Base-by-base conservation (phyloP, 2,329 filamentous ascomycete species). In the Thermomyces lanuginosus region DNA sequence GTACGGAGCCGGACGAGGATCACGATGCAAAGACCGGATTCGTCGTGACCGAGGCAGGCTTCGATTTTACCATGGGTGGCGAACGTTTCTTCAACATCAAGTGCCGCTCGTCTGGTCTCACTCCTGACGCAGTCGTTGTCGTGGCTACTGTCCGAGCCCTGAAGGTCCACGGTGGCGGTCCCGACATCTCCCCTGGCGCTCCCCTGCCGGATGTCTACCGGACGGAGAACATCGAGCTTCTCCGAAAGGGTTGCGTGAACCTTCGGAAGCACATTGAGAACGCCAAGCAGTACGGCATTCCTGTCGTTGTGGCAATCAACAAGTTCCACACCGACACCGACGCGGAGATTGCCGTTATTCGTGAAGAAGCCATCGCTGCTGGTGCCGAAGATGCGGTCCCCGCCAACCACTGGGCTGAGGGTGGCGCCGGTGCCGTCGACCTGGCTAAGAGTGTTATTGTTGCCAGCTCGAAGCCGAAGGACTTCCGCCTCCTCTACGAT, bases 21-120 rank as follows among this genome's bases (percentile, higher is more conserved):
- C 70, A 84, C 45, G 63, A 72, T 26, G 63, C 74, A 41, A 86
- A 89, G 64, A 71, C 79, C 16, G 89, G 89, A 6, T 95, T 89
- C 44, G 86, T 93, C 12, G 75, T 98, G 19, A 98, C 89, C 2
- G 89, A 98, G 56, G 86, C 89, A 28, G 89, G 89, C 6, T 98
- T 98, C 54, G 89, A 98, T 57, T 98, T 98, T 60, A 95, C 89
- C 44, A 98, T 98, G 89, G 89, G 89, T 38, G 89, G 89, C 36
- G 89, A 98, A 66, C 78, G 89, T 27, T 98, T 98, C 68, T 95
- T 98, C 72, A 95, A 98, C 64, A 95, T 98, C 66, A 98, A 98
- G 67, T 95, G 89, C 61, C 78, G 89, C 34, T 79, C 83, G 6
- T 93, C 86, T 4, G 86, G 86, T 13, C 74, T 98, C 23, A 72